Base-by-base conservation (phyloP, 768 basidiomycete species). In the Polyporus arcularius region DNA sequence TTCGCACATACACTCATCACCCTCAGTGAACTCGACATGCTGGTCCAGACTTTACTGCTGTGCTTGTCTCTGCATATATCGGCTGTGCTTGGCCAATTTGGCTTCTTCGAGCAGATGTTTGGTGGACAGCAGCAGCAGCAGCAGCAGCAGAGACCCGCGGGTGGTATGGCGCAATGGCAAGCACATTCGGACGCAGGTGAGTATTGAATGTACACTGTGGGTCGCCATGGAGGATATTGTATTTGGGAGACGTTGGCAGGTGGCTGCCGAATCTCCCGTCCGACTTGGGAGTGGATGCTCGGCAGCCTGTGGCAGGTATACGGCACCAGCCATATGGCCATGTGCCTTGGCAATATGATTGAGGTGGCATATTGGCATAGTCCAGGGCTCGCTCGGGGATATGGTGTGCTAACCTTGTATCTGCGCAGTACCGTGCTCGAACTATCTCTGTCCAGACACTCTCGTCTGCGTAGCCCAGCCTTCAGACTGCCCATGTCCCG, bases 81-180 rank as follows among this genome's bases (percentile, higher is more conserved):
- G 18, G 76, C 26, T 48, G 77, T 46, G 81, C 72, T 35, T 74
- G 76, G 15, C 87, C 89, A 92, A 67, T 92, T 92, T 72, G 80
- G 84, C 48, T 89, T 91, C 73, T 93, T 93, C 68, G 85, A 88
- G 62, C 84, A 87, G 43, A 86, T 92, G 83, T 92, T 90, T 67
- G 83, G 85, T 43, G 78, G 82, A 26, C 82, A 83, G 41, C 74
- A 75, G 40, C 85, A 87, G 18, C 85, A 87, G 42, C 83, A 81
- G 53, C 79, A 87, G 42, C 83, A 81, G 53, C 79, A 78, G 57
- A 79, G 80, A 47, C 79, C 81, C 26, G 71, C 79, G 45, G 81
- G 64, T 14, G 61, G 64, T 16, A 63, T 69, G 45, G 67, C 81
- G 3, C 88, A 90, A 66, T 90, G 88, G 85, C 79, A 79, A 31